Evolutionary conservation across 345 rosid species (phyloP), one percentile per base, ranked within the genome.

Genomic region (Microthlaspi erraticum): DNA sequence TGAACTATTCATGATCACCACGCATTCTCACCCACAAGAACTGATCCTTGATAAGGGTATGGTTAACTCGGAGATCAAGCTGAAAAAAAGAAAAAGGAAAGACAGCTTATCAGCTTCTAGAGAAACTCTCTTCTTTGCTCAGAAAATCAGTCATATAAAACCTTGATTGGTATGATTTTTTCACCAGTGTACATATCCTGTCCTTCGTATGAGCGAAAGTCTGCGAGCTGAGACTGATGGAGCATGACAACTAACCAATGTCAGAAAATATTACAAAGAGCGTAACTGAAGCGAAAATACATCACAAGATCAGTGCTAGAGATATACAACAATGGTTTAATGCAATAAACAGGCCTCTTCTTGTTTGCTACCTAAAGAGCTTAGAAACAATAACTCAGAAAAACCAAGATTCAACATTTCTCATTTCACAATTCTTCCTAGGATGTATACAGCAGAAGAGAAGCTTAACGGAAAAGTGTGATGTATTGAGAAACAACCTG

Each of bases 21-120:
- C 20, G 64, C 32, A 52, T 17, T 44, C 87, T 80, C 78, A 91
- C 97, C 97, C 97, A 94, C 77, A 94, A 80, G 71, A 94, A 91
- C 33, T 88, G 96, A 76, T 94, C 99, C 78, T 80, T 91, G 78
- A 94, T 85, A 44, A 94, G 91, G 50, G 90, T 89, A 62, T 86
- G 87, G 79, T 91, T 94, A 42, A 94, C 95, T 64, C 96, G 88
- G 78, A 94, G 89, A 83, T 94, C 97, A 77, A 94, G 96, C 99
- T 94, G 93, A 58, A 60, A 77, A 78, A 75, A 50, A 60, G 66
- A 66, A 77, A 75, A 48, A 44, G 11, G 42, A 64, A 55, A 78
- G 20, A 63, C 17, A 68, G 14, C 36, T 60, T 10, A 44, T 33
- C 60, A 37, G 76, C 31, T 43, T 32, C 7, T 7, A 33, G 4